A percentile compares a stretch with the other conserved stretches of the same genome.
These are phyloP conservation scores for Tephrocybe sp. DNA, from an alignment of 768 basidiomycete genomes.

Conservation along the genomic window DNA sequence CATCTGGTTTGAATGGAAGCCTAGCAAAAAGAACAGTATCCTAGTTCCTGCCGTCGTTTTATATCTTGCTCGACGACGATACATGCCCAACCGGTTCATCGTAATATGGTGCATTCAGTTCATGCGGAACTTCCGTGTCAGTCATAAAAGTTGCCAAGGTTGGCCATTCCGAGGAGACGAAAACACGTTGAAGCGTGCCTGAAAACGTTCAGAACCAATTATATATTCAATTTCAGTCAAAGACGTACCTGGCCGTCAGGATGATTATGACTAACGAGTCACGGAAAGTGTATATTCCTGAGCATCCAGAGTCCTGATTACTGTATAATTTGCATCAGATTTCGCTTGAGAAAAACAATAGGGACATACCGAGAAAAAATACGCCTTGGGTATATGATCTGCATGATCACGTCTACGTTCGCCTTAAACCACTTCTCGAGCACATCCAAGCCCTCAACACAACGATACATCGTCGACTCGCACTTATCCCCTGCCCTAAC, in stretches of 20 bases:
- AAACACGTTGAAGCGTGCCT: constrained; percentile 75
- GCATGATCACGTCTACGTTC: constrained; percentile 64
- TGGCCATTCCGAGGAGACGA: constrained; percentile 48
- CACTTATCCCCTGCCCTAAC: constrained; percentile 64
- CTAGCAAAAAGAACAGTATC: constrained; percentile 64
- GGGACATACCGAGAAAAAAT: constrained; percentile 50
- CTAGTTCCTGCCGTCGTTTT: constrained; percentile 41
- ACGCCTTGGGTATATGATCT: constrained; percentile 55
- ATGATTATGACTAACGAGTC: constrained; percentile 73
- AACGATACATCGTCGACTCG: constrained; percentile 69
- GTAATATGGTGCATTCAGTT: constrained; percentile 47
- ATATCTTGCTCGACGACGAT: constrained; percentile 54
- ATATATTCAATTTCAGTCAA: neutral
- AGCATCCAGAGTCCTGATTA: constrained; percentile 71
- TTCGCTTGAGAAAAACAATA: neutral
- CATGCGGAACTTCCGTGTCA: constrained; percentile 44
- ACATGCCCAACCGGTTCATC: constrained; percentile 38
- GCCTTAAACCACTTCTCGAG: constrained; percentile 75
- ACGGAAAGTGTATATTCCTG: constrained; percentile 74
- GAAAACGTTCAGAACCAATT: neutral
- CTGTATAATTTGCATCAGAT: constrained; percentile 20
- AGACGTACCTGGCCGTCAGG: constrained; percentile 52
- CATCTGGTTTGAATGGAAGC: constrained; percentile 66
- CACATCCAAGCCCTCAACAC: constrained; percentile 59
- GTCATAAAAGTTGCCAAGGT: constrained; percentile 73